These are phyloP conservation scores for Leptomonas pyrrhocoris DNA, from an alignment of 208 protist species.

Conservation along the genomic window DNA sequence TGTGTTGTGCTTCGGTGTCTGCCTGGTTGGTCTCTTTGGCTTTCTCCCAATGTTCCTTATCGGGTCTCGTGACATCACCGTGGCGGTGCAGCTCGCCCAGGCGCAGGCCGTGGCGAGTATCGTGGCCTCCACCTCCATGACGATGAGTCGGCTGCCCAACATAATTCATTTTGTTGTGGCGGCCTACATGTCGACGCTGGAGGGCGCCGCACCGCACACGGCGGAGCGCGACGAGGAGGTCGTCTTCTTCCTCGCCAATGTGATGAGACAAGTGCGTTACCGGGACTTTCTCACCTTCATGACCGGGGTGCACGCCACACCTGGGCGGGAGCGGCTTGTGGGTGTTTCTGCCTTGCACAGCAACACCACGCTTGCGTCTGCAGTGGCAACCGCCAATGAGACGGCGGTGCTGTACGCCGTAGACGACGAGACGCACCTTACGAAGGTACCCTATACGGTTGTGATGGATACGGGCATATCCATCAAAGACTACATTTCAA, in stretches of 20 bases:
- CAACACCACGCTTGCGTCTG: not conserved
- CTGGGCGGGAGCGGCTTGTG: not conserved
- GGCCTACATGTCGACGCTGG: not conserved
- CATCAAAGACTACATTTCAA: not conserved
- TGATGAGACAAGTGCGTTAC: constrained; percentile 29
- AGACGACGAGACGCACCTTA: constrained; percentile 2
- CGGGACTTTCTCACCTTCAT: constrained; percentile 26
- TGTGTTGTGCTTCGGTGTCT: constrained; percentile 43
- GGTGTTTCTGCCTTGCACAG: not conserved
- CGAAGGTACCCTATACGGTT: not conserved
- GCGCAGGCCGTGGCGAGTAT: constrained; percentile 24
- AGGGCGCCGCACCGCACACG: not conserved
- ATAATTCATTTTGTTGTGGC: constrained; percentile 15
- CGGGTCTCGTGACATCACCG: constrained; percentile 28
- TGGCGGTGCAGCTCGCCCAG: constrained; percentile 34
- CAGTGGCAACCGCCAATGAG: not conserved
- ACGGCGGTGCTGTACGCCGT: not conserved
- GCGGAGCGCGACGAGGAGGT: not conserved
- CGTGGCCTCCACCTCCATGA: constrained; percentile 11
- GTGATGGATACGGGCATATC: not conserved
- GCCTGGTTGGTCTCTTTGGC: constrained; percentile 32
- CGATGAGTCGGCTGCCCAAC: constrained; percentile 17
- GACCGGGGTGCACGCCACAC: constrained; percentile 1
- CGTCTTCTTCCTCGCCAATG: constrained; percentile 36
- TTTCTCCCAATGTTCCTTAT: constrained; percentile 39